phyloP scores from a whole-genome alignment of 192 early-diverging fungal species.

The Coemansia sp. region DNA sequence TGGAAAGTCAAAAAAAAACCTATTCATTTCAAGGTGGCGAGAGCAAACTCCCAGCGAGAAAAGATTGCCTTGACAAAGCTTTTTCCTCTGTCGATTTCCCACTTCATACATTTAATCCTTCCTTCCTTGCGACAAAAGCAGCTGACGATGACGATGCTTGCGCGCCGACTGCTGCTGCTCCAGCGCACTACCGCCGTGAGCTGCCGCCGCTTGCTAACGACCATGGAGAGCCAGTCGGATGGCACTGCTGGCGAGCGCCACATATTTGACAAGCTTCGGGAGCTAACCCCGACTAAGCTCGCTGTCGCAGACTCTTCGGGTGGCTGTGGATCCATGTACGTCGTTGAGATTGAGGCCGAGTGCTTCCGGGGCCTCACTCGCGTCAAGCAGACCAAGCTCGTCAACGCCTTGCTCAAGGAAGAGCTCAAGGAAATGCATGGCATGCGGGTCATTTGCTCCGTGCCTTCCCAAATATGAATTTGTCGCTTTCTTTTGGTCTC shows the following conservation, averaged over 20 bases:
- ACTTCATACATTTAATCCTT: neutral
- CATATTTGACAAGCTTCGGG: conserved; percentile 73
- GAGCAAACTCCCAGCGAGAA: too few species aligned
- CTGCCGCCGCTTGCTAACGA: neutral
- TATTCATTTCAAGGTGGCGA: too few species aligned
- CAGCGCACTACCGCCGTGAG: neutral
- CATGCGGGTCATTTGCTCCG: conserved; percentile 54
- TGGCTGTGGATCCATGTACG: conserved; percentile 98
- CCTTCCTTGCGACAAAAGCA: neutral
- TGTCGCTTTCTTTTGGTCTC: neutral
- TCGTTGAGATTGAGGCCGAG: conserved; percentile 79
- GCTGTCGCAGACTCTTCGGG: conserved; percentile 82
- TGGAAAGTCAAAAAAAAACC: too few species aligned
- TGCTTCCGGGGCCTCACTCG: conserved; percentile 72
- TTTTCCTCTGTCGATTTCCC: neutral
- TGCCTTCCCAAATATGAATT: conserved; percentile 18
- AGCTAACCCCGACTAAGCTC: conserved; percentile 68
- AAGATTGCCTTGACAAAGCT: neutral
- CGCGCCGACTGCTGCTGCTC: neutral
- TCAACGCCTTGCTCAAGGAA: conserved; percentile 81
- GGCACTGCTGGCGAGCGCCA: conserved; percentile 63
- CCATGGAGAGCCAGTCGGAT: neutral
- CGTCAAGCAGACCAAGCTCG: conserved; percentile 89
- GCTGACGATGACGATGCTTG: neutral
- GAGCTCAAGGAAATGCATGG: conserved; percentile 96